Conservation (phyloP, 202 grass and related monocot species). For the Sporobolus alterniflorus region DNA sequence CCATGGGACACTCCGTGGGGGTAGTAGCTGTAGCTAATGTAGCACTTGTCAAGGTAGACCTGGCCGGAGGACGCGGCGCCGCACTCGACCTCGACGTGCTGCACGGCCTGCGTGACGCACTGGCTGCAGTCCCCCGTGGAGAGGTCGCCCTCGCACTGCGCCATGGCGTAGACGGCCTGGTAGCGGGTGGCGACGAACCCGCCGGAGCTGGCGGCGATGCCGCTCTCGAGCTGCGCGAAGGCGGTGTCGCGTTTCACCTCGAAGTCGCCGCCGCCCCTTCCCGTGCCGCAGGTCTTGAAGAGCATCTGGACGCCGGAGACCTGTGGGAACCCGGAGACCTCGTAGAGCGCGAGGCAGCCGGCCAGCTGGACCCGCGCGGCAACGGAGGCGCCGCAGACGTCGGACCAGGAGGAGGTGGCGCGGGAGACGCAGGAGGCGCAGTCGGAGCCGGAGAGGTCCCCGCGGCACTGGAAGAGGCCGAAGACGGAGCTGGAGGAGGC, state of each 20-base stretch:
- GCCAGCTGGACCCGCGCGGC: constrained; percentile 85
- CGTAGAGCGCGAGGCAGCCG: constrained; percentile 88
- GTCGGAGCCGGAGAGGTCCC: constrained; percentile 73
- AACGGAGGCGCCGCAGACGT: constrained; percentile 68
- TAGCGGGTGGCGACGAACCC: constrained; percentile 87
- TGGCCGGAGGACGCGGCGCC: constrained; percentile 88
- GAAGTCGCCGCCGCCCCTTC: constrained; percentile 54
- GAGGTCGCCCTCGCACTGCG: constrained; percentile 98
- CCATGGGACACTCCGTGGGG: constrained; percentile 70
- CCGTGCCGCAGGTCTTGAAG: constrained; percentile 88
- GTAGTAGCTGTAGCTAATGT: constrained; percentile 98
- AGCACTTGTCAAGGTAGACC: constrained; percentile 99
- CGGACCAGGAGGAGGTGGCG: constrained; percentile 69
- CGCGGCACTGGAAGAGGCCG: constrained; percentile 96
- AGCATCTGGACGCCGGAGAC: constrained; percentile 94
- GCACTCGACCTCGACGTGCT: constrained; percentile 94
- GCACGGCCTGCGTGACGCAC: constrained; percentile 88
- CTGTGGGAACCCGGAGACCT: constrained; percentile 88
- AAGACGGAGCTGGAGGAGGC: constrained; percentile 47
- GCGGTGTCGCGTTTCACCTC: constrained; percentile 81
- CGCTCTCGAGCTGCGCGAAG: constrained; percentile 70
- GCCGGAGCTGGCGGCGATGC: constrained; percentile 39
- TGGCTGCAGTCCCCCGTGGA: constrained; percentile 72
- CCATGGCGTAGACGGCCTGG: constrained; percentile 87
- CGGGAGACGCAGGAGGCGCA: constrained; percentile 81